phyloP scores from a whole-genome alignment of 1,284 basidiomycete species.

The Malassezia furfur region DNA sequence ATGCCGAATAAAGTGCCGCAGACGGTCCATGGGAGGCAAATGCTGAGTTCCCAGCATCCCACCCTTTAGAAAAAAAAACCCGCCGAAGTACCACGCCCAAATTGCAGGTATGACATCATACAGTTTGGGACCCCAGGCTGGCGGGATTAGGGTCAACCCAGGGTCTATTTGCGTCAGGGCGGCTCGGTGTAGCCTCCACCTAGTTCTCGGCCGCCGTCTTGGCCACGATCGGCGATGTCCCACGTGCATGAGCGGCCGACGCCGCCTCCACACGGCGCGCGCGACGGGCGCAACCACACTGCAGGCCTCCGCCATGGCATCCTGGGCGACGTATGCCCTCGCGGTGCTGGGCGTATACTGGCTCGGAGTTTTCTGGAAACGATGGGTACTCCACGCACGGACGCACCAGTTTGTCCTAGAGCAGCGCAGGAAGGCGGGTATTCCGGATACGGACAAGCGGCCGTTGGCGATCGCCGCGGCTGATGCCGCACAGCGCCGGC shows the following conservation, averaged over 20 bases:
- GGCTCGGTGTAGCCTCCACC: too few species aligned
- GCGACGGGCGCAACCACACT: too few species aligned
- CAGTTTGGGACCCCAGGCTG: too few species aligned
- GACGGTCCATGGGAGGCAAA: conserved; percentile 23
- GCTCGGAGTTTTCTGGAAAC: conserved; percentile 2
- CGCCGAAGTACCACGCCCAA: not conserved
- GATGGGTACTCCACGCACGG: conserved; percentile 9
- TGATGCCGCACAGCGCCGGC: conserved; percentile 9
- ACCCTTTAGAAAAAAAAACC: not conserved
- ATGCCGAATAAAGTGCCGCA: conserved; percentile 42
- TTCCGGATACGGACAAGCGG: conserved; percentile 14
- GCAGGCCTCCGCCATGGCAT: not conserved
- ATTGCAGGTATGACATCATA: not conserved
- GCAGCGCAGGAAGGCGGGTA: conserved; percentile 16
- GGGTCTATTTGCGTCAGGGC: too few species aligned
- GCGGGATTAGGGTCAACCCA: too few species aligned
- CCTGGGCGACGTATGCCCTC: conserved; percentile 4
- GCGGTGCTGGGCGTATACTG: conserved; percentile 10
- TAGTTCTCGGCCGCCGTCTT: too few species aligned
- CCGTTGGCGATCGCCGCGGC: conserved; percentile 9
- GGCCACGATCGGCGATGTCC: too few species aligned
- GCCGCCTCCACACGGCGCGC: too few species aligned
- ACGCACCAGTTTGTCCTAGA: conserved; percentile 13
- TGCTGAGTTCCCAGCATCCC: not conserved
- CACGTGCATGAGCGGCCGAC: too few species aligned